Evolutionary conservation across 2,329 filamentous ascomycete species (phyloP), one percentile per base, ranked within the genome.

Genomic region (Westerdykella aurantiaca): DNA sequence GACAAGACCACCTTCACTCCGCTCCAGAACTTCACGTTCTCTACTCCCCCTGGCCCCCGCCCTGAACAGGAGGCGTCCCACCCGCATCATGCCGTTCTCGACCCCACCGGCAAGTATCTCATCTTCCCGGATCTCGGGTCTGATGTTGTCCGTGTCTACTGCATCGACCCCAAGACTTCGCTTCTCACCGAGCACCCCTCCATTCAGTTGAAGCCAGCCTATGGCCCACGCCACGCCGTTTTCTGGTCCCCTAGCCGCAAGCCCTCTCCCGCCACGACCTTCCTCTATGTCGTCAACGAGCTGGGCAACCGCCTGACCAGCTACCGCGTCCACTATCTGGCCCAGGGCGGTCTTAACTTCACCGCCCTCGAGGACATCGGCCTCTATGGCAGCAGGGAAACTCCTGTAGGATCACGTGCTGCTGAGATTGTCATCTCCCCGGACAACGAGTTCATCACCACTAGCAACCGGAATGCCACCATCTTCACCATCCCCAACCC

Each of bases 381-480:
- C 41, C 50, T 48, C 6, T 58, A 57, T 43, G 57, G 70, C 59
- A 22, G 61, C 59, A 17, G 50, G 58, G 37, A 37, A 45, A 10
- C 39, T 29, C 53, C 54, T 25, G 44, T 39, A 11, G 68, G 29
- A 68, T 73, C 38, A 3, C 66, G 68, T 0, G 78, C 75, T 3
- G 75, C 77, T 10, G 83, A 85, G 63, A 74, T 83, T 43, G 47
- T 69, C 5, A 51, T 83, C 33, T 80, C 80, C 45, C 70, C 71
- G 3, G 70, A 73, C 49, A 70, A 74, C 47, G 77, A 74, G 31
- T 86, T 81, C 69, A 61, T 89, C 41, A 72, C 85, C 52, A 75
- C 85, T 34, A 84, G 82, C 2, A 85, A 85, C 50, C 82, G 86
- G 48, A 77, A 78, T 58, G 83, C 84, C 58, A 71, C 69, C 37